Percentiles rank a stretch among this genome's conserved stretches.
These are phyloP conservation scores for Mycena vulgaris DNA, from an alignment of 768 basidiomycete species.

Conservation along the genomic window DNA sequence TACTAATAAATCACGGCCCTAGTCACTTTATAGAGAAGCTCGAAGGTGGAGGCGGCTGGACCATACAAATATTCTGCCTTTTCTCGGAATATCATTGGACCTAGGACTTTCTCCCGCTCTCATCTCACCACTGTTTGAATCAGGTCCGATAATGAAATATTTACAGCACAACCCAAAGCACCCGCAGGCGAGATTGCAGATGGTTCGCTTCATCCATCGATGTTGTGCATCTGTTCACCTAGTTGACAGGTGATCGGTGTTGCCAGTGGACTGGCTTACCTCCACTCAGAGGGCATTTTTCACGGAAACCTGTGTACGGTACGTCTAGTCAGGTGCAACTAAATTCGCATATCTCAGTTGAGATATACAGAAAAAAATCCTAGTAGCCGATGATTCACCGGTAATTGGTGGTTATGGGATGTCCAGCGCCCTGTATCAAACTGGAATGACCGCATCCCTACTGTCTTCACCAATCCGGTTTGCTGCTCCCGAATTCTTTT, in stretches of 20 bases:
- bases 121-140: constrained; percentile 28
- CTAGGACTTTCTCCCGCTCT: constrained; percentile 35
- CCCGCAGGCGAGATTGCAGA: constrained; percentile 2
- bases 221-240: neutral
- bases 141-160: constrained; percentile 32
- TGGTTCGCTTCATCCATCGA: neutral
- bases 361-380: constrained; percentile 31
- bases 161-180: constrained; percentile 8
- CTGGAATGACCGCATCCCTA: constrained; percentile 12
- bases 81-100: constrained; percentile 32
- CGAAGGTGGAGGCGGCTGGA: constrained; percentile 19
- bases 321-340: neutral
- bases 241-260: constrained; percentile 21
- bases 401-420: constrained; percentile 33
- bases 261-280: constrained; percentile 33
- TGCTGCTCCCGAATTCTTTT: constrained; percentile 32
- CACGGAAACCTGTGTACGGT: constrained; percentile 39
- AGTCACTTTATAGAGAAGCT: constrained; percentile 16
- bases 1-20: neutral
- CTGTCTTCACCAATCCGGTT: constrained; percentile 24
- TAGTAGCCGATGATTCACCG: constrained; percentile 11
- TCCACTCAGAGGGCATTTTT: constrained; percentile 34
- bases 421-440: neutral
- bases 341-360: neutral
- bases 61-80: constrained; percentile 30